A percentile compares a stretch with the other conserved stretches of the same genome.
phyloP scores from a whole-genome alignment of 192 early-diverging fungal genomes.

The Chytriomyces hyalinus region DNA sequence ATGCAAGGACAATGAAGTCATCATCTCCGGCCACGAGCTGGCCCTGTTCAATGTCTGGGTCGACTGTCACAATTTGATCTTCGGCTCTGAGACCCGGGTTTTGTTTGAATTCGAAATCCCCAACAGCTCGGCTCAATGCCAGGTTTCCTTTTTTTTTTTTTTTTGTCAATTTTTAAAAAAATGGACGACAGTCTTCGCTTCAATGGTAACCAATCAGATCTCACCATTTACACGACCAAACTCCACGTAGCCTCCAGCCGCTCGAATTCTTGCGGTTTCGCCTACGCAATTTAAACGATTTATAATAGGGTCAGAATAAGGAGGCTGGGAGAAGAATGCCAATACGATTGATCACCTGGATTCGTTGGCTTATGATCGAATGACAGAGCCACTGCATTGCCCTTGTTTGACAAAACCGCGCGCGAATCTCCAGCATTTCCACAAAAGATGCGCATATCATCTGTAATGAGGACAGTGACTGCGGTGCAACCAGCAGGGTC shows the following conservation, averaged over 20 bases:
- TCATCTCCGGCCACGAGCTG: constrained; percentile 63
- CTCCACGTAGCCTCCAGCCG: constrained; percentile 97
- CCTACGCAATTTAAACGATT: constrained; percentile 22
- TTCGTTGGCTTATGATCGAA: constrained; percentile 96
- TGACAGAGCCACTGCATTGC: constrained; percentile 79
- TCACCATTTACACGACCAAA: constrained; percentile 93
- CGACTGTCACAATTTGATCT: constrained; percentile 91
- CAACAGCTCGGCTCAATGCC: constrained; percentile 94
- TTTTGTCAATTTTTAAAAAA: no score
- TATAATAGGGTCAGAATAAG: neutral
- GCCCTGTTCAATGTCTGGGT: constrained; percentile 80
- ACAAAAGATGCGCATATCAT: constrained; percentile 79
- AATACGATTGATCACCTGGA: constrained; percentile 44
- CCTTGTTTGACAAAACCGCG: constrained; percentile 80
- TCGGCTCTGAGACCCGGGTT: constrained; percentile 77
- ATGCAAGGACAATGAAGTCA: constrained; percentile 95
- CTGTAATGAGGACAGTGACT: constrained; percentile 83
- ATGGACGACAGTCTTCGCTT: no score
- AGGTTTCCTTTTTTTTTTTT: constrained; percentile 64
- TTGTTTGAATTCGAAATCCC: constrained; percentile 99
- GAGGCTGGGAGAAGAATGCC: neutral
- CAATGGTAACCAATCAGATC: no score
- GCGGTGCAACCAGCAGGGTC: constrained; percentile 98
- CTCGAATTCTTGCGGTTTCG: constrained; percentile 84
- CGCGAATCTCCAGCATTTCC: constrained; percentile 98